Evolutionary conservation across 192 early-diverging fungal genomes (phyloP).

Genomic region (Dispira parvispora): DNA sequence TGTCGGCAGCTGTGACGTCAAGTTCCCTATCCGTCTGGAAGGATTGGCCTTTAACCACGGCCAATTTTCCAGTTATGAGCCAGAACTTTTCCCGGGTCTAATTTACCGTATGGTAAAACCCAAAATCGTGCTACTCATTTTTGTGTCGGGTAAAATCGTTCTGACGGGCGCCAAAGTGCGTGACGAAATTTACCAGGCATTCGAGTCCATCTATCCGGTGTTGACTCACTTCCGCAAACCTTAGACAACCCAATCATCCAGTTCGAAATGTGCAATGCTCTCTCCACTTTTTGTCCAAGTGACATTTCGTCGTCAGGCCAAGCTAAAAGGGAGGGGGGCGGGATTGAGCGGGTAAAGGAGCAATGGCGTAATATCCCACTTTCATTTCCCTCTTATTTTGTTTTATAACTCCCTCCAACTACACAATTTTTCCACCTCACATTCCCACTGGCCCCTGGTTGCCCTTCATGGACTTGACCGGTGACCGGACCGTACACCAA

Average conservation of each 20-base stretch:
- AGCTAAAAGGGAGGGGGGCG: no score
- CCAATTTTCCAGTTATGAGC: constrained; percentile 81
- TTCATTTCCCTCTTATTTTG: no score
- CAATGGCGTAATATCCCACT: no score
- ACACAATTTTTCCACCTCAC: no score
- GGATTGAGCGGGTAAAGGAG: no score
- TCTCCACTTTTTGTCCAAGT: no score
- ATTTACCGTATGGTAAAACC: constrained; percentile 99
- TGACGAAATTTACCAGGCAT: constrained; percentile 97
- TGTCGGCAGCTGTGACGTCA: constrained; percentile 97
- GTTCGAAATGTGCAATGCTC: no score
- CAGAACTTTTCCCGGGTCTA: constrained; percentile 96
- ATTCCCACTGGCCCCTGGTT: no score
- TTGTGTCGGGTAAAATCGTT: constrained; percentile 99
- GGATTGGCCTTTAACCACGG: constrained; percentile 90
- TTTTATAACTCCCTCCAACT: no score
- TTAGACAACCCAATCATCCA: constrained; percentile 17
- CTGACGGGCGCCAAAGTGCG: constrained; percentile 98
- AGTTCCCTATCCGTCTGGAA: constrained; percentile 97
- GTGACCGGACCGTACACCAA: no score
- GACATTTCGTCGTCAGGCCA: no score
- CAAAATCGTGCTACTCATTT: constrained; percentile 96
- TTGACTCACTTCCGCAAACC: constrained; percentile 73
- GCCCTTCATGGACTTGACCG: no score
- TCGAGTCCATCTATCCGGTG: constrained; percentile 96